Evolutionary conservation across 2,329 filamentous ascomycete genomes (phyloP).

Genomic region (Verticillium tricorpus): DNA sequence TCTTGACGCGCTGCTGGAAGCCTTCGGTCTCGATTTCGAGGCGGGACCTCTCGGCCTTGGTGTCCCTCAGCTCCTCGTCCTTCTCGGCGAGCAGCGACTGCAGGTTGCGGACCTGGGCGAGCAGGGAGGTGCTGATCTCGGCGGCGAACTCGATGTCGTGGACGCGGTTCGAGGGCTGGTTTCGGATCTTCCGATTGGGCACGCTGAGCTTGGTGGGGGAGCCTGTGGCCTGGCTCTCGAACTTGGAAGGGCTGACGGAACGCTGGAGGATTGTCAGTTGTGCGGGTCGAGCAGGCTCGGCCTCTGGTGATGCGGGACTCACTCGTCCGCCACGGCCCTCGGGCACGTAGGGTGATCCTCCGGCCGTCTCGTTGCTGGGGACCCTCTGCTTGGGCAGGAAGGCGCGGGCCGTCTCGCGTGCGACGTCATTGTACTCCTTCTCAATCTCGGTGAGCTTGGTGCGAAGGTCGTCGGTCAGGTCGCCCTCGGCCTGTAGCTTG

Average conservation of each 20-base stretch:
- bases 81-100: conserved; percentile 81
- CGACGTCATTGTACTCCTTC: conserved; percentile 91
- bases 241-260: conserved; percentile 69
- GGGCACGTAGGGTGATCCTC: conserved; percentile 47
- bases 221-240: conserved; percentile 76
- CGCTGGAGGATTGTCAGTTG: conserved; percentile 38
- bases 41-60: conserved; percentile 69
- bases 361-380: conserved; percentile 59
- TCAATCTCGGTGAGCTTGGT: conserved; percentile 83
- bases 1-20: conserved; percentile 73
- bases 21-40: conserved; percentile 80
- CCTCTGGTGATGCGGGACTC: conserved; percentile 23
- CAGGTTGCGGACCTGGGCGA: conserved; percentile 88
- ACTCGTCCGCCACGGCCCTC: conserved; percentile 50
- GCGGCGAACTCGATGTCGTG: conserved; percentile 99
- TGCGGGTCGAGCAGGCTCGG: neutral
- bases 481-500: conserved; percentile 66
- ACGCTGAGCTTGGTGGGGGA: conserved; percentile 88
- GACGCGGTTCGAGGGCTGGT: conserved; percentile 81
- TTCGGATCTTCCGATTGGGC: conserved; percentile 82
- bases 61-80: conserved; percentile 76
- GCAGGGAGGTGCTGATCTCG: conserved; percentile 90
- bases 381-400: conserved; percentile 83
- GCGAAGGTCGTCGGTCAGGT: conserved; percentile 78
- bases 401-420: conserved; percentile 80